Conservation (phyloP, 495 filamentous ascomycete species). For the Neurospora discreta region DNA sequence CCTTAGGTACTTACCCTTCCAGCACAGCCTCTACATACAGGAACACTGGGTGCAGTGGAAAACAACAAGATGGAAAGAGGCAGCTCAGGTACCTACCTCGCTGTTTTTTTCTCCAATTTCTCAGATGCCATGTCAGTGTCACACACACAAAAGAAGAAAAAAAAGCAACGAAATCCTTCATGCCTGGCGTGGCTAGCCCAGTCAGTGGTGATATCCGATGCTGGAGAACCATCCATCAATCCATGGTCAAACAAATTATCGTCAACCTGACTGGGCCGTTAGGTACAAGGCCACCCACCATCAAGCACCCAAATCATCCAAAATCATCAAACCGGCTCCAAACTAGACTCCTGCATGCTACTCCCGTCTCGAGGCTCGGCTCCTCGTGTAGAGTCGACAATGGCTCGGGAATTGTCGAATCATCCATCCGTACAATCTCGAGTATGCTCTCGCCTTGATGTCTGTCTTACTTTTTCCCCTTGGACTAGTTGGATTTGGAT, state of each 20-base stretch:
- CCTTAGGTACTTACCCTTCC: neutral
- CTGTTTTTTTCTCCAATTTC: neutral
- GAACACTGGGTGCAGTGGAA: no score
- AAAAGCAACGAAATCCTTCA: neutral
- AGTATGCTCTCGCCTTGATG: neutral
- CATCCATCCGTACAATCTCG: neutral
- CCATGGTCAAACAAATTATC: neutral
- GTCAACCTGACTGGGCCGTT: neutral
- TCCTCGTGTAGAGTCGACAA: neutral
- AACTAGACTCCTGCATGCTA: neutral
- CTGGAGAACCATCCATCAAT: neutral
- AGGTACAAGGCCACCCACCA: neutral
- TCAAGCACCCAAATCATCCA: neutral
- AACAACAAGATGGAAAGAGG: neutral
- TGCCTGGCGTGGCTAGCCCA: neutral
- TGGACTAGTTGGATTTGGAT: neutral
- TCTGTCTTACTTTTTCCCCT: neutral
- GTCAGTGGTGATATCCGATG: neutral
- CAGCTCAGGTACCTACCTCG: no score
- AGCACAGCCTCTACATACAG: slow-evolving; percentile 1
- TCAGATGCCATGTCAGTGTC: neutral
- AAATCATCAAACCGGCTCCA: neutral
- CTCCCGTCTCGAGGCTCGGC: neutral
- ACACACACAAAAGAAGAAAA: no score
- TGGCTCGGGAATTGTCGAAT: neutral